Percentiles rank a stretch among this genome's conserved stretches.
Evolutionary conservation across 1,139 yeast genomes (phyloP).

Genomic region (Lodderomyces elongisporus): DNA sequence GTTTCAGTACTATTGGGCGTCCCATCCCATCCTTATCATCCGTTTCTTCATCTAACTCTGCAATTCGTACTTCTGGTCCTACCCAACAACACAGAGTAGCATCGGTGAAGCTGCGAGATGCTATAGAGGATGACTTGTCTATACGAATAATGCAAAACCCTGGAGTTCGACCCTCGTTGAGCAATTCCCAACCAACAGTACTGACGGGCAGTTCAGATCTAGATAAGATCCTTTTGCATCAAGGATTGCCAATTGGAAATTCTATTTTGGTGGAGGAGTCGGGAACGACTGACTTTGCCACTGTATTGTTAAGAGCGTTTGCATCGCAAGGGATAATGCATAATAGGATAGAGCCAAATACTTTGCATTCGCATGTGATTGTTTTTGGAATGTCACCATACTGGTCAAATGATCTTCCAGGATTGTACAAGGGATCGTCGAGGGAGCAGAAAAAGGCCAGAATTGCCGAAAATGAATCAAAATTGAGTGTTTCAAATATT

Average conservation of each 20-base stretch:
- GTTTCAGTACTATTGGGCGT: too few relatives aligned
- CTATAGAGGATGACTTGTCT: slow-evolving; percentile 11
- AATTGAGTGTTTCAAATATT: slow-evolving; percentile 65
- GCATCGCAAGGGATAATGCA: slow-evolving; percentile 80
- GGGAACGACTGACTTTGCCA: slow-evolving; percentile 84
- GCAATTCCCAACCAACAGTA: slow-evolving; percentile 68
- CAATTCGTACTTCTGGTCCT: too few relatives aligned
- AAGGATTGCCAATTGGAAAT: slow-evolving; percentile 78
- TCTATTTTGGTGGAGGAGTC: slow-evolving; percentile 72
- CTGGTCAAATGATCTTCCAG: slow-evolving; percentile 79
- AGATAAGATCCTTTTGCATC: slow-evolving; percentile 72
- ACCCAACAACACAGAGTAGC: too few relatives aligned
- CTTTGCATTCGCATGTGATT: slow-evolving; percentile 49
- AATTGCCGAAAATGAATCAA: slow-evolving; percentile 54
- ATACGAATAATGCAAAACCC: slow-evolving; percentile 33
- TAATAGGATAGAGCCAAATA: slow-evolving; percentile 37
- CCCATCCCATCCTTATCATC: too few relatives aligned
- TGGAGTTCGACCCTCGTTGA: slow-evolving; percentile 69
- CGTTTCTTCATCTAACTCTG: too few relatives aligned
- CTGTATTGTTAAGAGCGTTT: slow-evolving; percentile 66
- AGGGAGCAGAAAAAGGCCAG: slow-evolving; percentile 61
- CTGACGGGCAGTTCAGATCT: slow-evolving; percentile 76
- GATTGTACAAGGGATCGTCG: slow-evolving; percentile 65
- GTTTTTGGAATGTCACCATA: slow-evolving; percentile 57
- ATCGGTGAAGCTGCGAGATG: too few relatives aligned